Percentiles rank a stretch among this genome's conserved stretches.
Evolutionary conservation across 2,329 filamentous ascomycete species (phyloP).

Genomic region (Endothia cerciana): DNA sequence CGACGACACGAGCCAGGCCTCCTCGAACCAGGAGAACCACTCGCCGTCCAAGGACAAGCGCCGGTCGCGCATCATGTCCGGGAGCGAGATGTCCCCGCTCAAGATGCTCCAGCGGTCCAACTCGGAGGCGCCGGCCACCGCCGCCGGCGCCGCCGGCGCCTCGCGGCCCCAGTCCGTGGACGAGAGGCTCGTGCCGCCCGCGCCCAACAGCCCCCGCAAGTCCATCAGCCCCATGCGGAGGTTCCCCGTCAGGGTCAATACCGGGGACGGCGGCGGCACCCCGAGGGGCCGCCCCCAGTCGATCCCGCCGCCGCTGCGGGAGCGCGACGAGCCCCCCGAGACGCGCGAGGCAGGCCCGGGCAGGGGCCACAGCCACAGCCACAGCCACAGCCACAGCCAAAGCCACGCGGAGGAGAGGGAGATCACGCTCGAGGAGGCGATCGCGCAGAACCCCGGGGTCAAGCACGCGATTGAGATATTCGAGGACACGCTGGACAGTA

Average conservation of each 20-base stretch:
- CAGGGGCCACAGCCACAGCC: slow-evolving; percentile 28
- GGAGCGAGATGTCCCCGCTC: slow-evolving; percentile 60
- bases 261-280: slow-evolving; percentile 27
- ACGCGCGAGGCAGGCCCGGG: slow-evolving; percentile 28
- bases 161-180: slow-evolving; percentile 24
- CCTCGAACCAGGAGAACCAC: slow-evolving; percentile 50
- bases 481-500: slow-evolving; percentile 53
- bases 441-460: slow-evolving; percentile 59
- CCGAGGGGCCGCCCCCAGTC: slow-evolving; percentile 22
- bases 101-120: slow-evolving; percentile 52
- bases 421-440: slow-evolving; percentile 56
- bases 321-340: slow-evolving; percentile 27
- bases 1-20: slow-evolving; percentile 37
- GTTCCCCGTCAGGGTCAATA: slow-evolving; percentile 63
- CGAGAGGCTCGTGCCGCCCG: slow-evolving; percentile 39
- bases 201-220: slow-evolving; percentile 51
- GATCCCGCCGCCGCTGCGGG: slow-evolving; percentile 27
- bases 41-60: slow-evolving; percentile 51
- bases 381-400: neutral
- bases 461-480: slow-evolving; percentile 65
- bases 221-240: slow-evolving; percentile 56
- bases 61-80: slow-evolving; percentile 60
- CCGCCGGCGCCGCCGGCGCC: slow-evolving; percentile 27
- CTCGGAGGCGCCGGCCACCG: slow-evolving; percentile 35
- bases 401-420: slow-evolving; percentile 40